A percentile compares a stretch with the other conserved stretches of the same genome.
Conservation (phyloP, 495 filamentous ascomycete species). For the Gamarada debralockiae region DNA sequence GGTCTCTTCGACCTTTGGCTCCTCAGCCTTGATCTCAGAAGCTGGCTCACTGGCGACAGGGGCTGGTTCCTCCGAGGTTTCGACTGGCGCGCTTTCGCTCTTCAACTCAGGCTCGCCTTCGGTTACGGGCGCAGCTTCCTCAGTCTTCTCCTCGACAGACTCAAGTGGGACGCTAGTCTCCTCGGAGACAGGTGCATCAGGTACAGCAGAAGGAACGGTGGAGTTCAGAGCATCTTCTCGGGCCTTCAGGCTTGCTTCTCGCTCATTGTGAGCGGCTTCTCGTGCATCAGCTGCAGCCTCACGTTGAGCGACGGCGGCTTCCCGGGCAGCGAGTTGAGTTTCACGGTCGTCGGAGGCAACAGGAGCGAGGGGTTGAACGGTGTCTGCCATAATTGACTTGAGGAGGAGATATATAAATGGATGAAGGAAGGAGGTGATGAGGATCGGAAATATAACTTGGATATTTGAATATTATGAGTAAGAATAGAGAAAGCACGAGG, state of each 20-base stretch:
- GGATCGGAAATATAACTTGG: too few species aligned
- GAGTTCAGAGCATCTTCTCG: background rate
- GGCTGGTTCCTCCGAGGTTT: background rate
- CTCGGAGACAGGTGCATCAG: background rate
- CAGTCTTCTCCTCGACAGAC: background rate
- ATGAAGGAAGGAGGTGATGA: too few species aligned
- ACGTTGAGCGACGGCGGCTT: background rate
- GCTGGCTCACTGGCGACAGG: background rate
- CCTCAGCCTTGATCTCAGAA: background rate
- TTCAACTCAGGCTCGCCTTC: too few species aligned
- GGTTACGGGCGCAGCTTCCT: background rate
- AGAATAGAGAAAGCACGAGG: too few species aligned
- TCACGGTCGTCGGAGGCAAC: too few species aligned
- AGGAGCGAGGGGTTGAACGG: too few species aligned
- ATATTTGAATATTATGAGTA: too few species aligned
- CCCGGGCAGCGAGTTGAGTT: background rate
- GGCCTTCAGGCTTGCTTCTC: too few species aligned
- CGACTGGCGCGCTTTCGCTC: background rate
- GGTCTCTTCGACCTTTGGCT: background rate
- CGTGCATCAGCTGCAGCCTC: background rate
- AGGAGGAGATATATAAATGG: too few species aligned
- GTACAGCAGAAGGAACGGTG: background rate
- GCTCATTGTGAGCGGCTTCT: background rate
- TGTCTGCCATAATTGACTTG: background rate
- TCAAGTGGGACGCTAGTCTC: background rate